Base-by-base conservation (phyloP, 164 flowering plant genomes). In the Vitis riparia region DNA sequence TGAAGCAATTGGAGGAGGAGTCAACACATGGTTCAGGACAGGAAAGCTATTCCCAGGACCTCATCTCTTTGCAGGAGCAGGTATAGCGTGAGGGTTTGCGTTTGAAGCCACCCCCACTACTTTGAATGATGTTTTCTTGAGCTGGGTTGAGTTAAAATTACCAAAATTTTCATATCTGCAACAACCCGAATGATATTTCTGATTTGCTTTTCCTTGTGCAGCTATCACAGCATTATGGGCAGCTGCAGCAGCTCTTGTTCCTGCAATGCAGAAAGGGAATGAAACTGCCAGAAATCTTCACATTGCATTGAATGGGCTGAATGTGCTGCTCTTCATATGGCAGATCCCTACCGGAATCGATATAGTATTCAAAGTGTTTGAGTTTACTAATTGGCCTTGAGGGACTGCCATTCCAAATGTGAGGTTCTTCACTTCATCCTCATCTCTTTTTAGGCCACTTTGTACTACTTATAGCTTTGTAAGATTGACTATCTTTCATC, bases 41-140 rank as follows among this genome's bases (percentile, higher is more conserved):
- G 98, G 98, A 72, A 89, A 91, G 80, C 86, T 94, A 27, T 91
- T 92, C 73, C 99, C 99, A 56, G 99, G 97, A 15, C 97, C 97
- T 63, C 99, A 94, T 87, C 78, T 94, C 62, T 94, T 88, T 78
- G 95, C 93, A 48, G 97, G 99, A 67, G 90, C 97, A 88, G 95
- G 98, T 89, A 73, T 68, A 66, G 37, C 53, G 11, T 63, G 11
- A 11, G 44, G 44, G 44, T 6, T 37, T 37, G 6, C 5, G 10
- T 50, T 13, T 47, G 56, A 12, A 53, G 56, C 56, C 56, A 12
- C 8, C 56, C 12, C 16, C 56, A 12, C 55, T n/a, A 19, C 0
- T 30, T 11, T 37, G 48, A 23, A 23, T 37, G 5, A 3, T 37
- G 5, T 37, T 37, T 37, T 37, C 7, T 37, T 37, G 44, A 37